Evolutionary conservation across 2,329 filamentous ascomycete species (phyloP).

Genomic region (Myriosclerotinia duriaeana): DNA sequence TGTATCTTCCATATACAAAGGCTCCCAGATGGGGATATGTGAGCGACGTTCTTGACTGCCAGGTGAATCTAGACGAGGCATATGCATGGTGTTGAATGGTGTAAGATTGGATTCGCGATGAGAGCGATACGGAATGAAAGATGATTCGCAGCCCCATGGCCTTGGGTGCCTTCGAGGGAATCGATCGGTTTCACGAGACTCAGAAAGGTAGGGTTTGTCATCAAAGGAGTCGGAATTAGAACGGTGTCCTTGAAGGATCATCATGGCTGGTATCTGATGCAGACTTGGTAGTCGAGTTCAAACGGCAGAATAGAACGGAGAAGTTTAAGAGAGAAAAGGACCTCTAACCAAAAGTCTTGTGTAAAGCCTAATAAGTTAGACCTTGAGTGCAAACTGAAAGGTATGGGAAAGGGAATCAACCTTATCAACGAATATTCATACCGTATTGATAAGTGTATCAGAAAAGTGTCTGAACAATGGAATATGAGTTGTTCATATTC

Average conservation of each 20-base stretch:
- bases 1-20: conserved; percentile 14
- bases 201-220: neutral
- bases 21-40: conserved; percentile 15
- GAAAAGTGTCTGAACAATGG: neutral
- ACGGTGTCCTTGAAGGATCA: conserved; percentile 19
- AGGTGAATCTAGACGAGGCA: conserved; percentile 10
- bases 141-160: neutral
- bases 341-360: neutral
- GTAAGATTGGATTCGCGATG: neutral
- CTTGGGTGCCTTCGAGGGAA: neutral
- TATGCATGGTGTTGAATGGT: conserved; percentile 18
- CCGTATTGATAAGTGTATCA: neutral
- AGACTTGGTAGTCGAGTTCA: neutral
- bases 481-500: neutral
- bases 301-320: neutral
- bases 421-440: conserved; percentile 1
- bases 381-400: neutral
- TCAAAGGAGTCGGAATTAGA: conserved; percentile 9
- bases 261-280: neutral
- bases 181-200: neutral
- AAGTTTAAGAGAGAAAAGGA: no score
- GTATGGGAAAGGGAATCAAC: neutral
- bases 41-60: conserved; percentile 9
- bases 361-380: neutral
- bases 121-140: neutral